Conservation (phyloP, 2,329 filamentous ascomycete genomes). For the Mycosphaerella sp. region DNA sequence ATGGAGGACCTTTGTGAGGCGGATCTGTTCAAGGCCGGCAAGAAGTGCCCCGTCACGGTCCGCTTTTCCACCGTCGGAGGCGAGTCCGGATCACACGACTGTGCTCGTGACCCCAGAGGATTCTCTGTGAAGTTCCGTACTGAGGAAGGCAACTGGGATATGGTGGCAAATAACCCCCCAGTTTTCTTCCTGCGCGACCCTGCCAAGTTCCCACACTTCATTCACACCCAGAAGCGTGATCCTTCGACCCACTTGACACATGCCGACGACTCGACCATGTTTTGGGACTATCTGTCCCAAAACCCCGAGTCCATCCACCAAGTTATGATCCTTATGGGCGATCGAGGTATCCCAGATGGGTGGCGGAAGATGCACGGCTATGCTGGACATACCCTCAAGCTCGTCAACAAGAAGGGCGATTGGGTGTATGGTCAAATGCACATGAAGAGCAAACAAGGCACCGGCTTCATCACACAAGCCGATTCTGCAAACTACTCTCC, state of each 20-base stretch:
- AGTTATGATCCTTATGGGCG: slow-evolving; percentile 50
- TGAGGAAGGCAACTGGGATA: slow-evolving; percentile 66
- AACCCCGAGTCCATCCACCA: slow-evolving; percentile 51
- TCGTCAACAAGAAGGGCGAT: slow-evolving; percentile 48
- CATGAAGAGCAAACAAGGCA: slow-evolving; percentile 49
- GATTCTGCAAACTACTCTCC: slow-evolving; percentile 47
- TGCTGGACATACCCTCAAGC: slow-evolving; percentile 47
- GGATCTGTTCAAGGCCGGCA: slow-evolving; percentile 53
- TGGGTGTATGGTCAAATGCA: slow-evolving; percentile 51
- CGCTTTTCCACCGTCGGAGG: slow-evolving; percentile 73
- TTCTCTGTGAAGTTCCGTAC: slow-evolving; percentile 70
- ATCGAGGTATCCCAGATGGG: slow-evolving; percentile 50
- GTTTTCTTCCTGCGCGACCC: slow-evolving; percentile 71
- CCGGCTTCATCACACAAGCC: slow-evolving; percentile 47
- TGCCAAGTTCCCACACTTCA: slow-evolving; percentile 66
- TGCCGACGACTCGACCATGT: slow-evolving; percentile 57
- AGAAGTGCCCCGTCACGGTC: slow-evolving; percentile 59
- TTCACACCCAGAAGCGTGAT: slow-evolving; percentile 69
- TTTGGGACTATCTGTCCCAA: slow-evolving; percentile 56
- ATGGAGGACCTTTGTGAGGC: slow-evolving; percentile 43
- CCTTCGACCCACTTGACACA: slow-evolving; percentile 63
- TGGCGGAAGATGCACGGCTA: slow-evolving; percentile 53
- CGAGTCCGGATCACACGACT: slow-evolving; percentile 64
- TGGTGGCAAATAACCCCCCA: slow-evolving; percentile 67
- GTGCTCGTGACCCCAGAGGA: slow-evolving; percentile 64